Percentiles rank a stretch among this genome's conserved stretches.
Evolutionary conservation across 768 basidiomycete genomes (phyloP).

Genomic region (Suillus brevipes): DNA sequence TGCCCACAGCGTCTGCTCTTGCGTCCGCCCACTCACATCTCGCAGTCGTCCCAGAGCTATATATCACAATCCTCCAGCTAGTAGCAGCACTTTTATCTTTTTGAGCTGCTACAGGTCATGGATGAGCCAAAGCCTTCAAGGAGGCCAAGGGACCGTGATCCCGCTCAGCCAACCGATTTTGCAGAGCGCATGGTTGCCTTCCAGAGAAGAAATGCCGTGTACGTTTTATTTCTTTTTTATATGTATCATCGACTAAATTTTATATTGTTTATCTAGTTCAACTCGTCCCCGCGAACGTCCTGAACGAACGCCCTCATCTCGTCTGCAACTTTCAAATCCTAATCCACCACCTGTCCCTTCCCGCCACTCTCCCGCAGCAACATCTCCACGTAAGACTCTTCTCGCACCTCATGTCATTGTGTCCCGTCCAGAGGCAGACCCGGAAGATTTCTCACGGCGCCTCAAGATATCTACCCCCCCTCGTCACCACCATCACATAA

Average conservation of each 20-base stretch:
- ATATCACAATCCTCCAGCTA: background rate
- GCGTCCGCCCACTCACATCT: constrained; percentile 5
- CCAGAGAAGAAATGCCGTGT: constrained; percentile 65
- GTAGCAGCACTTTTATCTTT: constrained; percentile 3
- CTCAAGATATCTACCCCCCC: constrained; percentile 65
- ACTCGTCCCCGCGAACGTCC: constrained; percentile 47
- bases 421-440: constrained; percentile 54
- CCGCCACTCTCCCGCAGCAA: constrained; percentile 20
- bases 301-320: constrained; percentile 41
- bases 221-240: constrained; percentile 23
- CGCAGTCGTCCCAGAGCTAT: constrained; percentile 1
- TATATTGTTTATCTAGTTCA: constrained; percentile 33
- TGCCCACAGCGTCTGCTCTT: constrained; percentile 9
- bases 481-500: constrained; percentile 36
- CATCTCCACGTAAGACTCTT: constrained; percentile 38
- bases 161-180: constrained; percentile 46
- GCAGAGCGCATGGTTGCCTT: constrained; percentile 68
- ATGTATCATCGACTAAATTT: background rate
- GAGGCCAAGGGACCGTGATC: constrained; percentile 46
- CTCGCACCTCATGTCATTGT: constrained; percentile 34
- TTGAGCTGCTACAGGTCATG: constrained; percentile 25
- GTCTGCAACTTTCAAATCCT: constrained; percentile 31
- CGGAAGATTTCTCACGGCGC: constrained; percentile 70
- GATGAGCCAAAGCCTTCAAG: constrained; percentile 35
- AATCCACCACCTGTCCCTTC: constrained; percentile 27